Base-by-base conservation (phyloP, 306 rosid species). In the Cyclanthera cordifolia region DNA sequence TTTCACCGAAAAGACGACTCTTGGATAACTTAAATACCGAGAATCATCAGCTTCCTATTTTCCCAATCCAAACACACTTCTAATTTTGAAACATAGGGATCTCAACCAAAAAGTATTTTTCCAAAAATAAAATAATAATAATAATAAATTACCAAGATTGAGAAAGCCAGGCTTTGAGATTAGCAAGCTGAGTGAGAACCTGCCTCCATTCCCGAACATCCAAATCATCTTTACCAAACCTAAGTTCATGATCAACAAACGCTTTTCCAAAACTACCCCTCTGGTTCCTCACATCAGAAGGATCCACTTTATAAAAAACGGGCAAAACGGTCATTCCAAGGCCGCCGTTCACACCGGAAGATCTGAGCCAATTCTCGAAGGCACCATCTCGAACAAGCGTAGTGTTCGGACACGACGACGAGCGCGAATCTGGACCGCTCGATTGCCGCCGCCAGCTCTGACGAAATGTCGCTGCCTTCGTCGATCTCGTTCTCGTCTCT, bases 301-400 rank as follows among this genome's bases (percentile, higher is more conserved):
- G 75, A n/a, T 52, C 58, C 17, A 75, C 71, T 3, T 69, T 3
- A 24, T 75, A 75, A 19, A 69, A 75, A 3, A 75, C 5, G 0
- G 79, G 74, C 8, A 75, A 13, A 16, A 75, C 41, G 1, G 10
- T 34, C 52, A 37, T 19, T 1, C 57, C 17, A n/a, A n/a, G 1
- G 1, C 2, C 20, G 19, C 8, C 51, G 1, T 23, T 8, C 19
- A 20, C 79, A 41, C 0, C 43, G 27, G 23, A 60, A 6, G 61
- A 70, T 60, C 3, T 51, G 43, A 3, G 2, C 30, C 10, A 75
- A 11, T 9, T 75, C 75, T 0, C 12, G 37, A 0, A 59, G 25
- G 25, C 67, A 59, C 67, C 67, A 59, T 0, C 46, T n/a, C 0
- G 67, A 59, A 32, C 24, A 15, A 8, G 67, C 67, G 8, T 30